phyloP scores from a whole-genome alignment of 768 basidiomycete species.

The Lepiota brunneoincarnata region DNA sequence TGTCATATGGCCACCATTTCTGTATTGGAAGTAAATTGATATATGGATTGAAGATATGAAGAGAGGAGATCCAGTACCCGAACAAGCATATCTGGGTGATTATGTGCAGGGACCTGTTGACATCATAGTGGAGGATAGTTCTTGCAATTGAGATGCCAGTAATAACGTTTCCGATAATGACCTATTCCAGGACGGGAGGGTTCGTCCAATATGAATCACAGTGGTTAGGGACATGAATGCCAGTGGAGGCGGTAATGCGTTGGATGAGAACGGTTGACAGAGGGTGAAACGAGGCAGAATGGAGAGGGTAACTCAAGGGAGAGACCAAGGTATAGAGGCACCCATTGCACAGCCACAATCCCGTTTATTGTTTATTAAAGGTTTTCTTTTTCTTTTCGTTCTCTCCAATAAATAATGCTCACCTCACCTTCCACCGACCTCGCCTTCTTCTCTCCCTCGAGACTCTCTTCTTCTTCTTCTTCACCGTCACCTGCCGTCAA shows the following conservation, averaged over 20 bases:
- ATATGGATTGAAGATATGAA: neutral
- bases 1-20: conserved; percentile 71
- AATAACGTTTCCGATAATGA: conserved; percentile 78
- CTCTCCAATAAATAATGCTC: conserved; percentile 15
- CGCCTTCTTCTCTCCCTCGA: conserved; percentile 15
- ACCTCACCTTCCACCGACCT: conserved; percentile 20
- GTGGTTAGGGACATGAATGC: conserved; percentile 53
- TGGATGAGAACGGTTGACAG: conserved; percentile 21
- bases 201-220: conserved; percentile 63
- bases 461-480: conserved; percentile 17
- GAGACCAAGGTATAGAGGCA: too few species aligned
- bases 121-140: conserved; percentile 40
- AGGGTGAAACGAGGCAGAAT: conserved; percentile 17
- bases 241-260: conserved; percentile 41
- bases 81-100: conserved; percentile 76
- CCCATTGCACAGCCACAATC: conserved; percentile 17
- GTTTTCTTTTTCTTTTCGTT: neutral
- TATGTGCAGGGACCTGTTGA: conserved; percentile 35
- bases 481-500: conserved; percentile 14
- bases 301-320: conserved; percentile 18
- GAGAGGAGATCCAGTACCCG: conserved; percentile 61
- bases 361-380: conserved; percentile 5
- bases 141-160: conserved; percentile 63
- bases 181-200: conserved; percentile 36
- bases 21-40: conserved; percentile 19